Base-by-base conservation (phyloP, 495 filamentous ascomycete genomes). In the Tuber borchii region DNA sequence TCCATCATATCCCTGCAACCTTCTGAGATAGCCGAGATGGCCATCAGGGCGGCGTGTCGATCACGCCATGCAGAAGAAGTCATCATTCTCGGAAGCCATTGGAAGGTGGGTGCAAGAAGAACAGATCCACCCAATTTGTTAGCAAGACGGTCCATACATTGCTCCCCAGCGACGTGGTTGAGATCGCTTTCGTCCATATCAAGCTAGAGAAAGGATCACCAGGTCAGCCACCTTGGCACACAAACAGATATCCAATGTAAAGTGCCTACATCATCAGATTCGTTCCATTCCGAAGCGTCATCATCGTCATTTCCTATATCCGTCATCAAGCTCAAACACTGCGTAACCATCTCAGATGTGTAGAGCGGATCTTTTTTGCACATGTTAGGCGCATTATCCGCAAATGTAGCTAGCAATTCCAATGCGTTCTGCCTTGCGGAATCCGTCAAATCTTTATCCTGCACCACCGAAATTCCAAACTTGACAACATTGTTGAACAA, bases 271-370 rank as follows among this genome's bases (percentile, higher is more conserved):
- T 99, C 96, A 80, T 99, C 95, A 43, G 92, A 92, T 8, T 89
- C 87, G 78, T 97, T 92, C 96, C 96, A 99, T 79, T 97, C 96
- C 19, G 89, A 86, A 9, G 95, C 96, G 87, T 97, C 92, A 45
- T 99, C 95, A 78, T 99, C 96, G 77, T 98, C 96, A 72, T 89
- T 87, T 48, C 95, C 96, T 76, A 99, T 90, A 84, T 99, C 96
- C n/a, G 96, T 99, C 96, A 99, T 98, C 81, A 99, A 85, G 78
- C 95, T 98, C 78, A 99, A 86, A 83, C 96, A 99, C 84, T 99
- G 96, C 0, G 94, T 98, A 79, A 99, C 94, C 96, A 99, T 99
- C 77, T 97, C 93, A 72, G 87, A 89, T 12, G 94, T 95, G 84
- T 96, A 99, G 22, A 89, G 90, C 7, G 91, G 83, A 82, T 99